Conservation (phyloP, 164 flowering plant species). For the Taxillus chinensis region DNA sequence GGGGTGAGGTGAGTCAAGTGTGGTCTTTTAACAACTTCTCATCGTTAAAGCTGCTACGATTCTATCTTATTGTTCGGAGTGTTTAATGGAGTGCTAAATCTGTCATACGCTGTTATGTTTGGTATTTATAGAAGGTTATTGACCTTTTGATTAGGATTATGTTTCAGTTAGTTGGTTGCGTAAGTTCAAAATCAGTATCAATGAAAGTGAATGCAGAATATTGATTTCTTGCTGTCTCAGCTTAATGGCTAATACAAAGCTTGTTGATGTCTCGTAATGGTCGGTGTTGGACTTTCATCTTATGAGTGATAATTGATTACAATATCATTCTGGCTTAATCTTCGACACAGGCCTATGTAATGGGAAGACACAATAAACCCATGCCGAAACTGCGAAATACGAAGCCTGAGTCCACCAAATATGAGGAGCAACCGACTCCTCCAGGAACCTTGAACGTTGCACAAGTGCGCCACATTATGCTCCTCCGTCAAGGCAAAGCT, state of each 20-base stretch:
- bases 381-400: constrained; percentile 78
- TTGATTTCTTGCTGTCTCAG: no score
- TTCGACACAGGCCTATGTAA: constrained; percentile 46
- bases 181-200: no score
- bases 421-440: constrained; percentile 48
- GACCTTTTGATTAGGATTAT: no score
- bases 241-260: no score
- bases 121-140: no score
- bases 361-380: constrained; percentile 57
- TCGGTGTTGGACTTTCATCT: no score
- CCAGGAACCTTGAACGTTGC: constrained; percentile 67
- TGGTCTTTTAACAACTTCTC: background rate
- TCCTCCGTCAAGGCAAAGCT: constrained; percentile 62
- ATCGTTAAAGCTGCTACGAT: background rate
- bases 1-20: constrained; percentile 68
- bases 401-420: constrained; percentile 38
- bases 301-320: no score
- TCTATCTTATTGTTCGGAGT: background rate
- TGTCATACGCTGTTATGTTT: background rate
- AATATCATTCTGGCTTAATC: no score
- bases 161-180: no score
- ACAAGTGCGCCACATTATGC: constrained; percentile 65
- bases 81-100: background rate
- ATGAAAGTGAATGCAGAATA: no score
- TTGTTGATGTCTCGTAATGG: no score